phyloP scores from a whole-genome alignment of 306 rosid species.

The Arachis stenosperma region DNA sequence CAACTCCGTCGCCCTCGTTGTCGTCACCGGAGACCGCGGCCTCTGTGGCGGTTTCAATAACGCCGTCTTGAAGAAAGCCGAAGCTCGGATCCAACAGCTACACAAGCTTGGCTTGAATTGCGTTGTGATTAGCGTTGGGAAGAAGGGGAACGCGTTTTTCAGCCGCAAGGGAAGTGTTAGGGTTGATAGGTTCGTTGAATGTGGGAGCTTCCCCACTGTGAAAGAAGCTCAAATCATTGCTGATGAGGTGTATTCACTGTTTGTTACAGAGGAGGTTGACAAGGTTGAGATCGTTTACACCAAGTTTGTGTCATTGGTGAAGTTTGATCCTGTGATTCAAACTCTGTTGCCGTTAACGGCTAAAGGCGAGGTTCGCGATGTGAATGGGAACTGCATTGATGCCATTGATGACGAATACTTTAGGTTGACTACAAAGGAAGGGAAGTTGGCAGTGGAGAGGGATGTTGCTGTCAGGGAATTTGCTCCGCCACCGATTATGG shows the following conservation, averaged over 20 bases:
- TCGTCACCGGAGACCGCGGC: constrained; percentile 67
- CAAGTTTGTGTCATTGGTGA: constrained; percentile 64
- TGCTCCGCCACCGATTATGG: constrained; percentile 45
- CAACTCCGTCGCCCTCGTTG: constrained; percentile 60
- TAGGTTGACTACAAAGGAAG: constrained; percentile 66
- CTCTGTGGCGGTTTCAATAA: constrained; percentile 80
- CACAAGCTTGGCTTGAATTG: constrained; percentile 50
- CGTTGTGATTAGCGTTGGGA: constrained; percentile 71
- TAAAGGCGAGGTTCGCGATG: constrained; percentile 51
- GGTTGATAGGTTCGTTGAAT: constrained; percentile 58
- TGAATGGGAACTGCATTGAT: constrained; percentile 60
- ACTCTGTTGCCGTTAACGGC: constrained; percentile 71
- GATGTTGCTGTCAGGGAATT: constrained; percentile 41
- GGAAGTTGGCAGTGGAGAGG: constrained; percentile 66
- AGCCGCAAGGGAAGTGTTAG: constrained; percentile 33
- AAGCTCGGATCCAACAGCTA: constrained; percentile 51
- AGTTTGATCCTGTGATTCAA: constrained; percentile 66
- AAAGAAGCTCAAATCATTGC: constrained; percentile 80
- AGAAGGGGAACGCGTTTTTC: constrained; percentile 67
- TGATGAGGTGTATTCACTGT: constrained; percentile 71
- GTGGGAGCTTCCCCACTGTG: constrained; percentile 50
- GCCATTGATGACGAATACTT: constrained; percentile 69
- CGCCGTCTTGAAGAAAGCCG: constrained; percentile 53
- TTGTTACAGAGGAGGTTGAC: constrained; percentile 78
- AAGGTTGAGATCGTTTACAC: constrained; percentile 77